Base-by-base conservation (phyloP, 139 green algal genomes). In the Nannochloris sp. region DNA sequence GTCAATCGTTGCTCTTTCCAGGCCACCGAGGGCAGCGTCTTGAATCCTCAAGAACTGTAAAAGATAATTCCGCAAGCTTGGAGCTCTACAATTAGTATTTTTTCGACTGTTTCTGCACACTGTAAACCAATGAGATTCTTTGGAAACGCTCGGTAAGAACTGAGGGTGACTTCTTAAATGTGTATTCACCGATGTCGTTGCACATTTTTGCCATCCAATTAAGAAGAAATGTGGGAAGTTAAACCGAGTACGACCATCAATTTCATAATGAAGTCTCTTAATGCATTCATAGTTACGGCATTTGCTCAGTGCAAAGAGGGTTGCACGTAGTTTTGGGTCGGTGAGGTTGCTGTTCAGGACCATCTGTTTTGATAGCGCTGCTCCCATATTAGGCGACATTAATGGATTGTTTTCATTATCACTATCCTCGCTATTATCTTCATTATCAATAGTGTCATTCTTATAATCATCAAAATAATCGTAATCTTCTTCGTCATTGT, bases 81-180 rank as follows among this genome's bases (percentile, higher is more conserved):
- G 45, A 15, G 56, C 36, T 30, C 46, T 47, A 25, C 56, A 64
- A 29, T 64, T 54, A 29, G 19, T 47, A 54, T 64, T 25, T 55
- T 64, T 57, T 25, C 56, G 46, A 12, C n/a, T 46, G 12, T 64
- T 64, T 13, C 46, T 55, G 27, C 56, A 64, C 5, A 25, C 56
- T n/a, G 56, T 64, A 10, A 64, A 64, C 30, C 32, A 64, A 25
- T 64, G 56, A 30, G 56, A n/a, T 24, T 64, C 56, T 4, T 64
- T 64, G 12, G 46, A 10, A 2, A 64, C 24, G 25, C 56, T 48
- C 1, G 56, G 56, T 30, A 64, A 24, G 12, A 46, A 64, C 23
- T 64, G 23, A 32, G 56, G 56, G 32, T 64, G 56, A 6, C 56
- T 25, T 14, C 56, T 47, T 13, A 64, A 25, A 48, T 64, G 32